phyloP scores from a whole-genome alignment of 768 basidiomycete species.

The Trametes punicea region DNA sequence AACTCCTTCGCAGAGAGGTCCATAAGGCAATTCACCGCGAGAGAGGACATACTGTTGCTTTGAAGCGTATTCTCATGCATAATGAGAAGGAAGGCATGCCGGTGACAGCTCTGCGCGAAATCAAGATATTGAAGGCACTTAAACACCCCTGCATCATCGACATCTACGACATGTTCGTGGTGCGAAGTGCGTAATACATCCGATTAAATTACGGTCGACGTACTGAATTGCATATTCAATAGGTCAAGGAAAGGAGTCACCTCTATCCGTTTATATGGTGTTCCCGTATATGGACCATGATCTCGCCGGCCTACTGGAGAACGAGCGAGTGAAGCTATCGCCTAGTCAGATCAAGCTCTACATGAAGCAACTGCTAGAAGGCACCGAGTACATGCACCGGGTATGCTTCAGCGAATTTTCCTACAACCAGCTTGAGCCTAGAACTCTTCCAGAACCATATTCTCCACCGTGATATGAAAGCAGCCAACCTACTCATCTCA shows the following conservation, averaged over 20 bases:
- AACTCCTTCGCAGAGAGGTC: slow-evolving; percentile 60
- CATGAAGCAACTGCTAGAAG: slow-evolving; percentile 94
- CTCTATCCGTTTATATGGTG: slow-evolving; percentile 93
- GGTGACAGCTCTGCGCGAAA: slow-evolving; percentile 93
- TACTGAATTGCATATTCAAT: not conserved
- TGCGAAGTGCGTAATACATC: slow-evolving; percentile 51
- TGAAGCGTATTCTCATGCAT: slow-evolving; percentile 95
- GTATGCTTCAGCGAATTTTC: slow-evolving; percentile 45
- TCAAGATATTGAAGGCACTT: slow-evolving; percentile 91
- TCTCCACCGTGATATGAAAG: slow-evolving; percentile 98
- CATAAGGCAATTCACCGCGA: slow-evolving; percentile 76
- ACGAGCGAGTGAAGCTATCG: slow-evolving; percentile 79
- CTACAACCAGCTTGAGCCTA: slow-evolving; percentile 4
- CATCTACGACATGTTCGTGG: slow-evolving; percentile 90
- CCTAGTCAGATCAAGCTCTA: slow-evolving; percentile 92
- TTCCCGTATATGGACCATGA: slow-evolving; percentile 99
- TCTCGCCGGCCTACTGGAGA: slow-evolving; percentile 90
- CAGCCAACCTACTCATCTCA: slow-evolving; percentile 92
- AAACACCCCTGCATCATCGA: slow-evolving; percentile 84
- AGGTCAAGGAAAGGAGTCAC: slow-evolving; percentile 64
- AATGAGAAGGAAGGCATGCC: slow-evolving; percentile 97
- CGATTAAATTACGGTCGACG: not conserved
- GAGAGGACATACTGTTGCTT: slow-evolving; percentile 66
- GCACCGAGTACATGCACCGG: slow-evolving; percentile 92
- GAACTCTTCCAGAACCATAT: slow-evolving; percentile 73